A percentile compares a stretch with the other conserved stretches of the same genome.
Conservation (phyloP, 306 rosid genomes). For the Nissolia schottii region DNA sequence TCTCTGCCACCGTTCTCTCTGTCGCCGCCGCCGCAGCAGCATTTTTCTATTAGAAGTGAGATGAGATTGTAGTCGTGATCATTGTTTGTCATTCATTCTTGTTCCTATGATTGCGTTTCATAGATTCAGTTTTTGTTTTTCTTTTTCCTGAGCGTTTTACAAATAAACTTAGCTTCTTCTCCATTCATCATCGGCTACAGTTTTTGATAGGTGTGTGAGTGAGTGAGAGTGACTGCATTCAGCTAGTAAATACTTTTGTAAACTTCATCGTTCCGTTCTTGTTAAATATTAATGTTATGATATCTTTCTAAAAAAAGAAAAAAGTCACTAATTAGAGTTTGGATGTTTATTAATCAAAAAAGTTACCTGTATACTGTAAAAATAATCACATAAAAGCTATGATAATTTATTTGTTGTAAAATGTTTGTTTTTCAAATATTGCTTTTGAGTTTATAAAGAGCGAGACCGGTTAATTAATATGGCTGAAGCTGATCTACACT, state of each 20-base stretch:
- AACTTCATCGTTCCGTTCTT: neutral
- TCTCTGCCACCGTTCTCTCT: slow-evolving; percentile 35
- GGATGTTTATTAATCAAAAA: too few relatives aligned
- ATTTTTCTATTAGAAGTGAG: slow-evolving; percentile 40
- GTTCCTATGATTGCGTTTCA: slow-evolving; percentile 9
- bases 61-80: neutral
- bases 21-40: slow-evolving; percentile 37
- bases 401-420: too few relatives aligned
- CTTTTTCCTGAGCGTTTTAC: neutral
- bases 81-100: neutral
- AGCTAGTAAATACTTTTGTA: neutral
- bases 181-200: neutral
- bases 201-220: neutral
- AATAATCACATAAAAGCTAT: too few relatives aligned
- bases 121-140: slow-evolving; percentile 9
- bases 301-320: too few relatives aligned
- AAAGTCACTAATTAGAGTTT: too few relatives aligned
- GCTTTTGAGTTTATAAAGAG: too few relatives aligned
- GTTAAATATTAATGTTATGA: too few relatives aligned
- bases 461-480: too few relatives aligned
- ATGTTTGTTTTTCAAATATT: too few relatives aligned
- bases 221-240: neutral
- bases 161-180: slow-evolving; percentile 15
- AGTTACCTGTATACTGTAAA: too few relatives aligned
- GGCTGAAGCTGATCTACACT: too few relatives aligned